phyloP scores from a whole-genome alignment of 306 rosid species.

The Arachis hypogaea region DNA sequence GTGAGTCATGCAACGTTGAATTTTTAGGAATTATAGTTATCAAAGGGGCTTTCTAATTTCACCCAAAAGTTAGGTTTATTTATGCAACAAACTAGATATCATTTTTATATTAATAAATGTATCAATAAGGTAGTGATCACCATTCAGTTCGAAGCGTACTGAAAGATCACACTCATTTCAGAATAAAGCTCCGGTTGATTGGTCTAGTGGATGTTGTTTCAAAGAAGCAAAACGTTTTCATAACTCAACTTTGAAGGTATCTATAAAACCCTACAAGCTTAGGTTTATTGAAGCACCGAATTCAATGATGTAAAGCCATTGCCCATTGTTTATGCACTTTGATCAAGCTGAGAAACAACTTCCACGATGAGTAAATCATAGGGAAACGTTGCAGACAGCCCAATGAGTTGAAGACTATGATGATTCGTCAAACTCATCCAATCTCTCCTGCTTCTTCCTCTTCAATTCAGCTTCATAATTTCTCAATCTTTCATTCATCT shows the following conservation, averaged over 20 bases:
- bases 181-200: neutral
- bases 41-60: too few species aligned
- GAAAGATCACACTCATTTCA: neutral
- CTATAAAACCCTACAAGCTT: too few species aligned
- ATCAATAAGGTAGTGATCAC: too few species aligned
- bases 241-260: neutral
- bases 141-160: neutral
- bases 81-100: too few species aligned
- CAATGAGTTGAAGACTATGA: slow-evolving; percentile 26
- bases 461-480: slow-evolving; percentile 67
- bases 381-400: too few species aligned
- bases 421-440: slow-evolving; percentile 68
- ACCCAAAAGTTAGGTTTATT: too few species aligned
- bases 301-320: neutral
- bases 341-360: neutral
- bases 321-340: neutral
- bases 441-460: slow-evolving; percentile 57
- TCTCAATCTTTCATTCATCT: slow-evolving; percentile 68
- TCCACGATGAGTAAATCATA: neutral
- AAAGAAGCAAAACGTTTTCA: neutral
- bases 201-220: too few species aligned
- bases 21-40: too few species aligned
- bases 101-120: too few species aligned
- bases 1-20: neutral
- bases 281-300: neutral